Conservation (phyloP, 139 green algal species). For the Choricystis sp. region DNA sequence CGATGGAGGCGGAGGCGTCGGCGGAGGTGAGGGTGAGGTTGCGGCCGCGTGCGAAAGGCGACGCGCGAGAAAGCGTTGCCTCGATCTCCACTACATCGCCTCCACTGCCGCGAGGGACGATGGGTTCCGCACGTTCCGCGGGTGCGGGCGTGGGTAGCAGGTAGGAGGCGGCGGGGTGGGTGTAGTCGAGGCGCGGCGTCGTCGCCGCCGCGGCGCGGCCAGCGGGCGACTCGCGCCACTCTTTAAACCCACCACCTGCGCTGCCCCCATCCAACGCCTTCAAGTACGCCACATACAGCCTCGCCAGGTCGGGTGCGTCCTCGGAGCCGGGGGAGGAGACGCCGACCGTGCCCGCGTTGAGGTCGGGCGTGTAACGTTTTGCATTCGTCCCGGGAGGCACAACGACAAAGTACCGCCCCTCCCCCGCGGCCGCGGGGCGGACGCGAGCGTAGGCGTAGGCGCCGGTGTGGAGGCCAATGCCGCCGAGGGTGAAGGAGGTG, state of each 20-base stretch:
- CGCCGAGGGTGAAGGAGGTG: conserved; percentile 51
- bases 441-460: conserved; percentile 55
- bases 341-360: neutral
- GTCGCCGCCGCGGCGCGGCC: neutral
- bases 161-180: too few species aligned
- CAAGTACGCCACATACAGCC: neutral
- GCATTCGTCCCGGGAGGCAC: conserved; percentile 27
- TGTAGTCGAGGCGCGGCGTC: too few species aligned
- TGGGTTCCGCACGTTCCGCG: too few species aligned
- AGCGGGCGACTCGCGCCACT: neutral
- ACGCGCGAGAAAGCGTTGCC: too few species aligned
- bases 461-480: conserved; percentile 56
- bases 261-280: neutral
- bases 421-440: conserved; percentile 48
- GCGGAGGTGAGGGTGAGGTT: too few species aligned
- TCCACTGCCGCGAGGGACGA: too few species aligned
- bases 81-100: too few species aligned
- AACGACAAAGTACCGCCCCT: conserved; percentile 73
- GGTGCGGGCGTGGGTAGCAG: too few species aligned
- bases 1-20: too few species aligned
- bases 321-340: neutral
- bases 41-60: too few species aligned
- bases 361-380: neutral
- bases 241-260: neutral
- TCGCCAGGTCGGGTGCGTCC: too few species aligned